These are phyloP conservation scores for Mariannaea sp. DNA, from an alignment of 2,329 filamentous ascomycete genomes.

Conservation along the genomic window DNA sequence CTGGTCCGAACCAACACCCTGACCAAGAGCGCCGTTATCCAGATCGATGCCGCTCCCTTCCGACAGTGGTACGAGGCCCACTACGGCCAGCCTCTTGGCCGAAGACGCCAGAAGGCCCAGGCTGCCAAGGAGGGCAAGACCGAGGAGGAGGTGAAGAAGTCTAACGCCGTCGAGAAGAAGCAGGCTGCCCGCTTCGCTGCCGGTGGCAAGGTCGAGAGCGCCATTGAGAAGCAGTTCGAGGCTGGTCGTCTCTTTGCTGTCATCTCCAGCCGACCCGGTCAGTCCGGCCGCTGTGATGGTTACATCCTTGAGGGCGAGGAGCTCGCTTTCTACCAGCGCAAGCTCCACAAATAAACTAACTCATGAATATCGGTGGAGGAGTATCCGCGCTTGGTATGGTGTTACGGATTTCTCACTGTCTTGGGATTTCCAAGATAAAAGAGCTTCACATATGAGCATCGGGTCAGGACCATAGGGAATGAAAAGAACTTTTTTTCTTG, in stretches of 20 bases:
- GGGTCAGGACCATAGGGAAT: constrained; percentile 47
- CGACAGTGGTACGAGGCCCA: constrained; percentile 99
- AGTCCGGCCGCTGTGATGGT: constrained; percentile 95
- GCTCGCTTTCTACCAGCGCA: constrained; percentile 99
- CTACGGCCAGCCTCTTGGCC: constrained; percentile 90
- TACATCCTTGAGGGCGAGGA: constrained; percentile 99
- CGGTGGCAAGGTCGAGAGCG: constrained; percentile 87
- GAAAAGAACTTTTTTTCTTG: constrained; percentile 40
- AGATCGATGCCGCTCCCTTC: constrained; percentile 98
- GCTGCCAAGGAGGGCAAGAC: constrained; percentile 62
- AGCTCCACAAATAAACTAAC: constrained; percentile 89
- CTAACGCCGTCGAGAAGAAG: constrained; percentile 95
- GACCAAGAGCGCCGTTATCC: constrained; percentile 97
- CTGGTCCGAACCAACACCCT: constrained; percentile 99
- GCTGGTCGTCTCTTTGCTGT: constrained; percentile 96
- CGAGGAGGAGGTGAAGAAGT: constrained; percentile 83
- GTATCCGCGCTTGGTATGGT: constrained; percentile 42
- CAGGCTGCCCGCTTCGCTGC: constrained; percentile 83
- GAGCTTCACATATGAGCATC: constrained; percentile 46
- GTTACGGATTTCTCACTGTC: constrained; percentile 46
- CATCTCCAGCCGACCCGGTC: constrained; percentile 88
- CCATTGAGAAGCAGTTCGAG: constrained; percentile 99
- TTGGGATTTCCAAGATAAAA: constrained; percentile 45
- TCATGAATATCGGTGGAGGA: constrained; percentile 29
- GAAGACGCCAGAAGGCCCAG: constrained; percentile 86